Evolutionary conservation across 2,329 filamentous ascomycete genomes (phyloP).

Genomic region (Botrytis pseudocinerea): DNA sequence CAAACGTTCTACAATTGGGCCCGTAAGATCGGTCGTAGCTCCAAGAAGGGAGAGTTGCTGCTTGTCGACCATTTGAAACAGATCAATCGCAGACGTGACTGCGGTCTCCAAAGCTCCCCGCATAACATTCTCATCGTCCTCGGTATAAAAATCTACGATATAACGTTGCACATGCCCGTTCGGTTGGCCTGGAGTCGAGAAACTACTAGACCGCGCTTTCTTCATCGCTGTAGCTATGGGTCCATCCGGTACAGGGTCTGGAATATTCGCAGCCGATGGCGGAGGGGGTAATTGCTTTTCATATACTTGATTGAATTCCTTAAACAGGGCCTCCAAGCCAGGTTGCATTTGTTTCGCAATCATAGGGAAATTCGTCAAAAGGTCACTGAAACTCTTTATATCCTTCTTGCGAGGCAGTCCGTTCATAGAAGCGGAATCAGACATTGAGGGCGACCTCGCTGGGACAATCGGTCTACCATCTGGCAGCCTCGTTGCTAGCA

Average conservation of each 20-base stretch:
- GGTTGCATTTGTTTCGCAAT: slow-evolving; percentile 96
- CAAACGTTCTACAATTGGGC: slow-evolving; percentile 85
- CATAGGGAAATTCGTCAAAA: slow-evolving; percentile 89
- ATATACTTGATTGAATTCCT: slow-evolving; percentile 83
- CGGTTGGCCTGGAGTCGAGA: slow-evolving; percentile 37
- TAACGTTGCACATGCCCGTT: slow-evolving; percentile 43
- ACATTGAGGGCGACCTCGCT: slow-evolving; percentile 27
- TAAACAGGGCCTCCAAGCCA: slow-evolving; percentile 84
- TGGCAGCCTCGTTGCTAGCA: slow-evolving; percentile 51
- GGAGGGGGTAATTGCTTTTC: slow-evolving; percentile 81
- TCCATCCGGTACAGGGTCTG: slow-evolving; percentile 58
- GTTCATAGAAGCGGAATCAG: slow-evolving; percentile 28
- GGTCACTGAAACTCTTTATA: slow-evolving; percentile 84
- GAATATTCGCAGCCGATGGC: slow-evolving; percentile 60
- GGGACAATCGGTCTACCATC: slow-evolving; percentile 34
- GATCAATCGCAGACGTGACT: slow-evolving; percentile 88
- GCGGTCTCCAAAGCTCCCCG: slow-evolving; percentile 85
- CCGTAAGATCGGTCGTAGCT: slow-evolving; percentile 89
- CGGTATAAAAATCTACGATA: slow-evolving; percentile 65
- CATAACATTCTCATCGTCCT: slow-evolving; percentile 91
- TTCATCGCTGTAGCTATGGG: slow-evolving; percentile 57
- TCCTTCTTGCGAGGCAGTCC: slow-evolving; percentile 76
- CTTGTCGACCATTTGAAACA: slow-evolving; percentile 95
- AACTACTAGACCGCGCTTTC: slow-evolving; percentile 55
- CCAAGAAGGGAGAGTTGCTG: slow-evolving; percentile 90